Evolutionary conservation across 2,329 filamentous ascomycete genomes (phyloP).

Genomic region (Tolypocladium inflatum): DNA sequence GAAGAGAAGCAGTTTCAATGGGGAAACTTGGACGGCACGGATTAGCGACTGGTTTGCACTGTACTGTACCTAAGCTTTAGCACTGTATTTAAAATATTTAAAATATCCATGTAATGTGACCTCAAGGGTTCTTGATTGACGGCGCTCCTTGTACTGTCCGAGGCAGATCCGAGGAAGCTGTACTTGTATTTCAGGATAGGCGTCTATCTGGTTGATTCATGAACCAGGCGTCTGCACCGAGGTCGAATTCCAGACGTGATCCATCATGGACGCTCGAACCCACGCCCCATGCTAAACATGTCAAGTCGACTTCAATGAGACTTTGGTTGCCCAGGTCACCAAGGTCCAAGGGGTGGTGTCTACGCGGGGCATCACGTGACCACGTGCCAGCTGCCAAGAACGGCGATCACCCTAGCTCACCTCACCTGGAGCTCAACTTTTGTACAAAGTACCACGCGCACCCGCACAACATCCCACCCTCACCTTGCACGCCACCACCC

Average conservation of each 20-base stretch:
- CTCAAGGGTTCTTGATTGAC: not conserved
- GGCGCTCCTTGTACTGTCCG: not conserved
- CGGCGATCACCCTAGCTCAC: not conserved
- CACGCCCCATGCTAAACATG: not conserved
- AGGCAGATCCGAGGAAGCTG: not conserved
- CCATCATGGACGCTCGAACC: too few relatives aligned
- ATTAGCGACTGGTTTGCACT: too few relatives aligned
- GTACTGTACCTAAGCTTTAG: too few relatives aligned
- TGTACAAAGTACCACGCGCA: not conserved
- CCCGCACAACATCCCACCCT: not conserved
- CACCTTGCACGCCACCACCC: not conserved
- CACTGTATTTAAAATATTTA: too few relatives aligned
- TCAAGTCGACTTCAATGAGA: not conserved
- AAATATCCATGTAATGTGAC: too few relatives aligned
- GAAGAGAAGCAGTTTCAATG: not conserved
- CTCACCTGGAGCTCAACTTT: not conserved
- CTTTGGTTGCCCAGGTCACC: not conserved
- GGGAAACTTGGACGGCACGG: too few relatives aligned
- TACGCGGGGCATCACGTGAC: constrained; percentile 2
- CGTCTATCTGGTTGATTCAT: too few relatives aligned
- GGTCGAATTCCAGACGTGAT: too few relatives aligned
- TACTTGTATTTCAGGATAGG: not conserved
- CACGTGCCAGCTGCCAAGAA: constrained; percentile 1
- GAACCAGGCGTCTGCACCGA: not conserved
- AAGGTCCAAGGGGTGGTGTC: not conserved